Percentiles rank a stretch among this genome's conserved stretches.
Conservation (phyloP, 148 eudicot species). For the Rheum nobile region DNA sequence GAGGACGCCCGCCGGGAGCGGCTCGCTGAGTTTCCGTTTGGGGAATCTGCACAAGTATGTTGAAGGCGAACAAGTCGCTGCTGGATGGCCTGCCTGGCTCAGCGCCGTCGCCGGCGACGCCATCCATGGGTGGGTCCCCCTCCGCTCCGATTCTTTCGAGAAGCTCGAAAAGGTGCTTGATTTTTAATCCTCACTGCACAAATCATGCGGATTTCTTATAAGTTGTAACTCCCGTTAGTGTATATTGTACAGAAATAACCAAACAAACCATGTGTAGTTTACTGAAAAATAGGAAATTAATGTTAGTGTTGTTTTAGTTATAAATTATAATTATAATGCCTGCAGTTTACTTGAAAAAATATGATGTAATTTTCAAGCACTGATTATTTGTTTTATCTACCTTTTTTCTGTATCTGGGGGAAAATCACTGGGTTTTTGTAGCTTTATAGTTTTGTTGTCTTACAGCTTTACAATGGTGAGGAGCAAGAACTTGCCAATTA, state of each 20-base stretch:
- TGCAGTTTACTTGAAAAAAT: too few relatives aligned
- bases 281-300: too few relatives aligned
- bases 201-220: too few relatives aligned
- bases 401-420: too few relatives aligned
- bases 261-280: too few relatives aligned
- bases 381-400: too few relatives aligned
- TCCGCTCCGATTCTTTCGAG: constrained; percentile 62
- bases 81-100: constrained; percentile 99
- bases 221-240: too few relatives aligned
- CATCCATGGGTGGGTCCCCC: constrained; percentile 92
- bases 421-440: background rate
- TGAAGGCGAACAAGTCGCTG: constrained; percentile 81
- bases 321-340: too few relatives aligned
- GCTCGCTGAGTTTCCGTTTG: constrained; percentile 70
- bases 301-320: too few relatives aligned
- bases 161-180: constrained; percentile 65
- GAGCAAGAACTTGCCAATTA: background rate
- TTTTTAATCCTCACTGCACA: constrained; percentile 12
- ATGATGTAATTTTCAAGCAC: too few relatives aligned
- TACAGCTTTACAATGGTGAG: background rate
- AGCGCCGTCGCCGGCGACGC: constrained; percentile 96
- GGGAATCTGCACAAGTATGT: constrained; percentile 74
- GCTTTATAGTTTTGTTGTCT: background rate
- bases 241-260: too few relatives aligned
- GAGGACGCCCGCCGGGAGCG: constrained; percentile 38